A percentile compares a stretch with the other conserved stretches of the same genome.
Evolutionary conservation across 2,329 filamentous ascomycete genomes (phyloP).

Genomic region (Chrysoporthe cubensis): DNA sequence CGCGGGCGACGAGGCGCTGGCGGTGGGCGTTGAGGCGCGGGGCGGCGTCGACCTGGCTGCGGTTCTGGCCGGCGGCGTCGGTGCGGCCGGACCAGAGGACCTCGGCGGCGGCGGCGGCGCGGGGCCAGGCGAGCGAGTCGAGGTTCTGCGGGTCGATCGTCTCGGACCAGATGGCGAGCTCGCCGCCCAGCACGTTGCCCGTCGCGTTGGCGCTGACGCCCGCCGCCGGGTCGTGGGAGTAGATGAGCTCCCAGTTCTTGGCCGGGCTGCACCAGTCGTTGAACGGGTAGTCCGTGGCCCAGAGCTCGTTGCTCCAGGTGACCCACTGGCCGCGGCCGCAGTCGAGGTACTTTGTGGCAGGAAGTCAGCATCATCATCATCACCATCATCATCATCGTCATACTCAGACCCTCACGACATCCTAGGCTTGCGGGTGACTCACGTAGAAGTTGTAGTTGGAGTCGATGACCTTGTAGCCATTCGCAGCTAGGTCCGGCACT

Average conservation of each 20-base stretch:
- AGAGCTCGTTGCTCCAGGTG: slow-evolving; percentile 63
- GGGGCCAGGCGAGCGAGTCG: slow-evolving; percentile 78
- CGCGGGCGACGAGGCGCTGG: slow-evolving; percentile 72
- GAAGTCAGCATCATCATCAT: slow-evolving; percentile 27
- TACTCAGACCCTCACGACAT: no score
- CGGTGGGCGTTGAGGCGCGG: slow-evolving; percentile 75
- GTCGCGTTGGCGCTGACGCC: slow-evolving; percentile 64
- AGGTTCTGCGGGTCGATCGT: slow-evolving; percentile 76
- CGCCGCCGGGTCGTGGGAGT: slow-evolving; percentile 75
- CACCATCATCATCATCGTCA: no score
- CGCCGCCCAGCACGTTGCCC: slow-evolving; percentile 77
- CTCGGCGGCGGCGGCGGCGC: slow-evolving; percentile 74
- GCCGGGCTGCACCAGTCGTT: slow-evolving; percentile 78
- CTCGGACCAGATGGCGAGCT: slow-evolving; percentile 82
- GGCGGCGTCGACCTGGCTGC: slow-evolving; percentile 71
- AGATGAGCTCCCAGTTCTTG: slow-evolving; percentile 82
- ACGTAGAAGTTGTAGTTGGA: slow-evolving; percentile 81
- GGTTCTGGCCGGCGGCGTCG: slow-evolving; percentile 68
- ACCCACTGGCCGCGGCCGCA: slow-evolving; percentile 82
- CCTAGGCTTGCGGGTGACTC: slow-evolving; percentile 36
- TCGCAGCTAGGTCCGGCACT: slow-evolving; percentile 61
- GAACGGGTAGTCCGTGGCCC: slow-evolving; percentile 65
- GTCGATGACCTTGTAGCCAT: slow-evolving; percentile 72
- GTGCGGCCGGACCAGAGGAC: slow-evolving; percentile 77
- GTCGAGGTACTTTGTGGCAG: slow-evolving; percentile 68